These are phyloP conservation scores for Stemphylium lycopersici DNA, from an alignment of 2,329 filamentous ascomycete genomes.

Conservation along the genomic window DNA sequence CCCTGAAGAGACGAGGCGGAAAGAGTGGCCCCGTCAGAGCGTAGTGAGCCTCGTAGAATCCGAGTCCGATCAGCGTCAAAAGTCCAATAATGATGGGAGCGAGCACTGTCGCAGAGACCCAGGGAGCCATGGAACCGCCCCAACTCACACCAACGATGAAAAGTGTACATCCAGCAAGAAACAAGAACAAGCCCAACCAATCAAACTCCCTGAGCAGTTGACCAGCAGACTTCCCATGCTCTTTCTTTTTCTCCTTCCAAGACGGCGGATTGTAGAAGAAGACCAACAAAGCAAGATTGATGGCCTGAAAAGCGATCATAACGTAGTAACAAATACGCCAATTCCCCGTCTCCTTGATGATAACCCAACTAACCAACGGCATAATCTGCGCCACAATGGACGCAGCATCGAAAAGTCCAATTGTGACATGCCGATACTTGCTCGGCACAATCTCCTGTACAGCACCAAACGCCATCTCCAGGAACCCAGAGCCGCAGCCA, in stretches of 20 bases:
- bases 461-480: constrained; percentile 50
- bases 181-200: constrained; percentile 37
- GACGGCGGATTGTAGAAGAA: constrained; percentile 48
- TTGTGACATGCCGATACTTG: constrained; percentile 47
- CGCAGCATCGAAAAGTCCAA: constrained; percentile 45
- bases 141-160: constrained; percentile 42
- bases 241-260: constrained; percentile 44
- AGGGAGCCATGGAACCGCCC: constrained; percentile 35
- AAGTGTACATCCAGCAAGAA: constrained; percentile 35
- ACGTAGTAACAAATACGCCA: constrained; percentile 42
- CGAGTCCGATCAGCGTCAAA: constrained; percentile 30
- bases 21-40: constrained; percentile 34
- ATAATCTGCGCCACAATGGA: constrained; percentile 42
- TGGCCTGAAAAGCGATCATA: constrained; percentile 41
- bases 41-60: constrained; percentile 37
- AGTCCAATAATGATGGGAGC: constrained; percentile 35
- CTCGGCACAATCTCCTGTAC: constrained; percentile 50
- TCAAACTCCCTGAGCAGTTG: constrained; percentile 36
- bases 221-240: constrained; percentile 31
- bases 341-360: constrained; percentile 37
- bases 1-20: constrained; percentile 38
- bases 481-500: constrained; percentile 50
- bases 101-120: constrained; percentile 31
- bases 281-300: constrained; percentile 30
- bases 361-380: constrained; percentile 39